Evolutionary conservation across 495 filamentous ascomycete genomes (phyloP).

Genomic region (Xylaria bambusicola): DNA sequence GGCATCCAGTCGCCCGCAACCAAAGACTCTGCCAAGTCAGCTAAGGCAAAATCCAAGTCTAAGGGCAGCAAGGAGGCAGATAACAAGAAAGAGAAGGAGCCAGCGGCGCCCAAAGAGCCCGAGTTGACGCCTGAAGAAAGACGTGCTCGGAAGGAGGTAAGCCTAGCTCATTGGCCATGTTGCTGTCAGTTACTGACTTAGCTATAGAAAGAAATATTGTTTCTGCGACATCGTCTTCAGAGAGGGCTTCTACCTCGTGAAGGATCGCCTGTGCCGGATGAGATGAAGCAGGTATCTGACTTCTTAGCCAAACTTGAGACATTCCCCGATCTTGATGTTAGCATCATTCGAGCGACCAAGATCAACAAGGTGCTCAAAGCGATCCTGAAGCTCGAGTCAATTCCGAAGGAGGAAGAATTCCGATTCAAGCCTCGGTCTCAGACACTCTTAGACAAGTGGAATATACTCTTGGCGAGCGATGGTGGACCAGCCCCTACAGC

Average conservation of each 20-base stretch:
- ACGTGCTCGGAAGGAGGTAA: slow-evolving; percentile 59
- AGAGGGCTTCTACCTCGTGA: slow-evolving; percentile 86
- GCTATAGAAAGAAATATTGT: slow-evolving; percentile 68
- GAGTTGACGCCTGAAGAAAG: slow-evolving; percentile 53
- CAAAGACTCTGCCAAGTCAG: slow-evolving; percentile 44
- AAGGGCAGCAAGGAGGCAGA: slow-evolving; percentile 68
- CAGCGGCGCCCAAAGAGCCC: slow-evolving; percentile 46
- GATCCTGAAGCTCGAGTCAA: slow-evolving; percentile 77
- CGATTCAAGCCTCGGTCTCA: slow-evolving; percentile 79
- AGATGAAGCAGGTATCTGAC: slow-evolving; percentile 81
- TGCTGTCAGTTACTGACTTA: background rate
- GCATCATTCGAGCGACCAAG: slow-evolving; percentile 82
- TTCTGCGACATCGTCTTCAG: slow-evolving; percentile 86
- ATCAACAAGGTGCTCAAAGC: slow-evolving; percentile 94
- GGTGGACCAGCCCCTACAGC: slow-evolving; percentile 32
- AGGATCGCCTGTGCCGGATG: slow-evolving; percentile 78
- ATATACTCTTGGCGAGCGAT: slow-evolving; percentile 67
- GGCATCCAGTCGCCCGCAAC: slow-evolving; percentile 44
- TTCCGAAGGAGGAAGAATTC: slow-evolving; percentile 83
- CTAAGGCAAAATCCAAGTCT: slow-evolving; percentile 58
- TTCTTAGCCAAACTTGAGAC: slow-evolving; percentile 79
- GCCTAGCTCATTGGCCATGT: slow-evolving; percentile 17
- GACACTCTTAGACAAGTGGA: slow-evolving; percentile 77
- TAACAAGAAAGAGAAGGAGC: slow-evolving; percentile 63
- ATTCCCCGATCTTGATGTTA: slow-evolving; percentile 76